Evolutionary conservation across 495 filamentous ascomycete genomes (phyloP), one percentile per base, ranked within the genome.

Genomic region (Gamarada debralockiae): DNA sequence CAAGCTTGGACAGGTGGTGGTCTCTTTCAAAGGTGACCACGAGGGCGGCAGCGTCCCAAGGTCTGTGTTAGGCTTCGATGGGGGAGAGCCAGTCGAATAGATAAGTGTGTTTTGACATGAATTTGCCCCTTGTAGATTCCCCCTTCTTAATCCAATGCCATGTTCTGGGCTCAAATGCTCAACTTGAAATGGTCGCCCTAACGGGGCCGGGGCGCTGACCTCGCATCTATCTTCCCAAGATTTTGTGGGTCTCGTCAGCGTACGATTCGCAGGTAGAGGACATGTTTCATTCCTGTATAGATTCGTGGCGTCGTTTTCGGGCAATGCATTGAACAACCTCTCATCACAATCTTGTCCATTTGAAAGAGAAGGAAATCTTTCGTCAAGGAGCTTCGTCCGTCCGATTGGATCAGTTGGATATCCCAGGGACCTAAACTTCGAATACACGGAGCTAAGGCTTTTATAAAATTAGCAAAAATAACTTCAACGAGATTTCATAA

Each of bases 351-450:
- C 7, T 15, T 15, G 29, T 24, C 10, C 18, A 21, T 44, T 48
- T 21, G 42, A 31, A 25, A n/a, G n/a, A n/a, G n/a, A n/a, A n/a
- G 42, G 49, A 25, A 34, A 23, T 15, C 24, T 50, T 17, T 23
- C 46, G 10, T 54, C 45, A 17, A 55, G 37, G 18, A 55, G 43
- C 37, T 45, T 47, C 10, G 34, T 29, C 20, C 53, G 47, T 25
- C 36, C 52, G 3, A 48, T 23, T 3, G 34, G 57, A 46, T 60
- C 52, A 8, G 57, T 60, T 9, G 57, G 52, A 17, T 42, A 52
- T 21, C 43, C 42, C 38, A 52, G 21, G 1, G 52, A 55, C 29
- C 24, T 52, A 25, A 60, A 60, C 24, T 60, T 56, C 5, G 31
- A 18, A 29, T 60, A 60, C 7, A 60, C 57, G 1, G 48, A 52